Base-by-base conservation (phyloP, 1,284 basidiomycete genomes). In the Pseudozyma thailandica region DNA sequence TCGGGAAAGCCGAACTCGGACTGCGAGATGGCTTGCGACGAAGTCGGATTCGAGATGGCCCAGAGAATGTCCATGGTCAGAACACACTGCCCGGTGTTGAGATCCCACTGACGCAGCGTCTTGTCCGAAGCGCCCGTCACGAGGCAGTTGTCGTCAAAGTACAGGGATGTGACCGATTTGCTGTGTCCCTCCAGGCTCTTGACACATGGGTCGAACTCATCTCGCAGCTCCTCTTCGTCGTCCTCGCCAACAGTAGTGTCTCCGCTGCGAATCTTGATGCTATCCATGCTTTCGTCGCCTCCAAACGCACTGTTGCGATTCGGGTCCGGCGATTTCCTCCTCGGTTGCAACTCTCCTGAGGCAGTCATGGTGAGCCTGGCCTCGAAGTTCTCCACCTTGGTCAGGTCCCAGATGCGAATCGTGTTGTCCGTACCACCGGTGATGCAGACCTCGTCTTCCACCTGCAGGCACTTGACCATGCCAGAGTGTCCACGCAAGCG, bases 41-140 rank as follows among this genome's bases (percentile, higher is more conserved):
- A 84, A 9, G 90, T 87, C 2, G 93, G 90, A 84, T 98, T 95
- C 16, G 93, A 93, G 75, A 98, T 97, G 3, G 95, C 95, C 96
- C 96, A 99, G 18, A 99, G 88, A 64, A 99, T 96, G 84, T 99
- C 96, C 96, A 99, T 99, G 12, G 95, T 96, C 86, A 97, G 90
- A 48, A 98, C 90, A 83, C 95, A 98, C 55, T 98, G 95, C 5
- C 95, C 95, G 0, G 95, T 98, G 37, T 89, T 89, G 55, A 98
- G 88, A 82, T 98, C 95, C 96, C 96, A 98, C 83, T 98, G 94
- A 3, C 95, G 90, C 59, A 99, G 87, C 1, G 96, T 99, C 85
- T 98, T 97, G 86, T 99, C 96, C 4, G 92, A 93, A 4, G 95
- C 95, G 46, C 96, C 96, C 2, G 94, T 96, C 12, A 98, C 94